phyloP scores from a whole-genome alignment of 2,329 filamentous ascomycete species.

The Xylariaceae sp. region DNA sequence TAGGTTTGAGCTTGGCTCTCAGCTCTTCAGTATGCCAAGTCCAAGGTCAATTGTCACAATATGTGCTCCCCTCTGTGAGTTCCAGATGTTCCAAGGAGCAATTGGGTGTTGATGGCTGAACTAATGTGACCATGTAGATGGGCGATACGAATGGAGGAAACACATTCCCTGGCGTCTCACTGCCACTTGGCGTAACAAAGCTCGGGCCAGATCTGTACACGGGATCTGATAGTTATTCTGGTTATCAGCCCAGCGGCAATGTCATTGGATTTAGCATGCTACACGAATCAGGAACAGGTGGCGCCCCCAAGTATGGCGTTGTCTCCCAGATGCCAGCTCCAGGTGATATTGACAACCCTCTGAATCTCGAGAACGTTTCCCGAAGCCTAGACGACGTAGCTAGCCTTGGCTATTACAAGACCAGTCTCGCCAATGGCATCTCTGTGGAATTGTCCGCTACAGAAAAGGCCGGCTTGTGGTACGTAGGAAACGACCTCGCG shows the following conservation, averaged over 20 bases:
- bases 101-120: background rate
- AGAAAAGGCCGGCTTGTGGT: constrained; percentile 56
- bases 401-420: constrained; percentile 61
- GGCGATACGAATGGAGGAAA: constrained; percentile 46
- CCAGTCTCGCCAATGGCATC: constrained; percentile 54
- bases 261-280: constrained; percentile 63
- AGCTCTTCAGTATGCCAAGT: background rate
- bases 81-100: background rate
- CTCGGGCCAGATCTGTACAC: constrained; percentile 49
- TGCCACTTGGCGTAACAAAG: constrained; percentile 49
- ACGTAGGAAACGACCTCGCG: no score
- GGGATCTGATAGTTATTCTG: constrained; percentile 51
- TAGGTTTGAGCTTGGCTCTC: background rate
- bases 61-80: background rate
- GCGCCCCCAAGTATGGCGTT: constrained; percentile 68
- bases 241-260: constrained; percentile 48
- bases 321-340: constrained; percentile 57
- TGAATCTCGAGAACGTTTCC: constrained; percentile 54
- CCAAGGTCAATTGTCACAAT: background rate
- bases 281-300: constrained; percentile 66
- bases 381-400: constrained; percentile 50
- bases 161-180: constrained; percentile 48
- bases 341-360: constrained; percentile 50
- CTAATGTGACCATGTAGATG: constrained; percentile 35
- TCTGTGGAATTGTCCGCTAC: constrained; percentile 56